phyloP scores from a whole-genome alignment of 495 filamentous ascomycete genomes.

The Elaphomyces granulatus region DNA sequence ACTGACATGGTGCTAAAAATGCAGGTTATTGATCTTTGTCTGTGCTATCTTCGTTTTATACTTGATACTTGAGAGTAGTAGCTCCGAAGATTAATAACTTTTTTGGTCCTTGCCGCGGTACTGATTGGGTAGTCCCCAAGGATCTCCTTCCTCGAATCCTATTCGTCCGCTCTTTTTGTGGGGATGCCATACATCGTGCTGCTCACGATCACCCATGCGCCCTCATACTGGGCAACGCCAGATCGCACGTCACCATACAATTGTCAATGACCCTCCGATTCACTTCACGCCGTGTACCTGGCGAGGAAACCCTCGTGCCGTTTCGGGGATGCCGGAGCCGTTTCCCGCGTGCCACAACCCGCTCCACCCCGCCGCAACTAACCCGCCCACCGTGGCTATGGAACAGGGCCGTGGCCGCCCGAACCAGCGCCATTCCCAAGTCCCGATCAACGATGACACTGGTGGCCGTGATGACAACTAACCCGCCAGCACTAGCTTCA shows the following conservation, averaged over 20 bases:
- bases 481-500: too few species aligned
- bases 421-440: neutral
- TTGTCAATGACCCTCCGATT: slow-evolving; percentile 16
- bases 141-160: too few species aligned
- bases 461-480: too few species aligned
- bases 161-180: too few species aligned
- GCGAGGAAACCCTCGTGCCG: slow-evolving; percentile 11
- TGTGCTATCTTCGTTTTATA: too few species aligned
- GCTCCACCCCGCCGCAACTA: slow-evolving; percentile 16
- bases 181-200: slow-evolving; percentile 73
- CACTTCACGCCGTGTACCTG: too few species aligned
- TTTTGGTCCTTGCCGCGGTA: too few species aligned
- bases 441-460: neutral
- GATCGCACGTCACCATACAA: slow-evolving; percentile 15
- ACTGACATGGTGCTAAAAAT: neutral
- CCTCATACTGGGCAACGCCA: slow-evolving; percentile 36
- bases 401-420: neutral
- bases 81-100: too few species aligned
- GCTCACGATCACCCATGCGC: slow-evolving; percentile 55
- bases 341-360: slow-evolving; percentile 19
- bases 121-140: too few species aligned
- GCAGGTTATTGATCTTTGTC: slow-evolving; percentile 51
- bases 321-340: slow-evolving; percentile 15
- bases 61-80: slow-evolving; percentile 63
- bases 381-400: slow-evolving; percentile 12